A percentile compares a stretch with the other conserved stretches of the same genome.
Evolutionary conservation across 352 stramenopile genomes (phyloP).

Genomic region (Pilasporangium apinafurcum): DNA sequence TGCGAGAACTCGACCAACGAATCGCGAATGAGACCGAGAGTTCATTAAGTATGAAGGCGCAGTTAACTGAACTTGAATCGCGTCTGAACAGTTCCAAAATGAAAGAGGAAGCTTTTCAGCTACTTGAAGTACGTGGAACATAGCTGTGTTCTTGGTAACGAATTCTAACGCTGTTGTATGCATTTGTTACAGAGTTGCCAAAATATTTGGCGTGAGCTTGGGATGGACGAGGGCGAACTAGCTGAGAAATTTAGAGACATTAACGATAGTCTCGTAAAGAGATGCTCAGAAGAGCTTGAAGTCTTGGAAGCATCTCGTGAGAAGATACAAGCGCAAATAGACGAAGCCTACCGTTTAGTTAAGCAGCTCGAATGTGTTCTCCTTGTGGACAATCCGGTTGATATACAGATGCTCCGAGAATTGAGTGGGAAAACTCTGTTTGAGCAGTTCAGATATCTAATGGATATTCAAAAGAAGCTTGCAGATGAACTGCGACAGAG

Average conservation of each 20-base stretch:
- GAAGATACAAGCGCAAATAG: conserved; percentile 39
- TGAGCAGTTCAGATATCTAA: conserved; percentile 47
- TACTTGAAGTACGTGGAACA: conserved; percentile 39
- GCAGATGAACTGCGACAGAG: conserved; percentile 35
- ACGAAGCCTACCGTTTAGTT: conserved; percentile 24
- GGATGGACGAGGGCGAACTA: conserved; percentile 41
- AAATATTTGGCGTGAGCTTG: conserved; percentile 61
- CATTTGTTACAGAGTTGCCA: conserved; percentile 39
- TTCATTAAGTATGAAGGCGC: conserved; percentile 10
- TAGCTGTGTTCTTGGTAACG: background rate
- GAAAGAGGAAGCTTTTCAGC: conserved; percentile 53
- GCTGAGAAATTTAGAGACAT: conserved; percentile 56
- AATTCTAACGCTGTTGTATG: background rate
- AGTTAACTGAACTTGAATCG: conserved; percentile 25
- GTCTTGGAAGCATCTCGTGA: conserved; percentile 35
- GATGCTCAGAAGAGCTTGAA: conserved; percentile 58
- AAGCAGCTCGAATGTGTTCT: conserved; percentile 42
- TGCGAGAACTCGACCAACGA: conserved; percentile 8
- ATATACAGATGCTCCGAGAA: conserved; percentile 24
- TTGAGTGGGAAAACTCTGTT: conserved; percentile 35
- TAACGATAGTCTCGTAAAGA: conserved; percentile 44
- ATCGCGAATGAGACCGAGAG: conserved; percentile 12
- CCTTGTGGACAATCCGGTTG: conserved; percentile 20
- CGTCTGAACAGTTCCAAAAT: conserved; percentile 33
- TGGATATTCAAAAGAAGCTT: conserved; percentile 17